These are phyloP conservation scores for Rhizophagus clarus DNA, from an alignment of 192 early-diverging fungal species.

Conservation along the genomic window DNA sequence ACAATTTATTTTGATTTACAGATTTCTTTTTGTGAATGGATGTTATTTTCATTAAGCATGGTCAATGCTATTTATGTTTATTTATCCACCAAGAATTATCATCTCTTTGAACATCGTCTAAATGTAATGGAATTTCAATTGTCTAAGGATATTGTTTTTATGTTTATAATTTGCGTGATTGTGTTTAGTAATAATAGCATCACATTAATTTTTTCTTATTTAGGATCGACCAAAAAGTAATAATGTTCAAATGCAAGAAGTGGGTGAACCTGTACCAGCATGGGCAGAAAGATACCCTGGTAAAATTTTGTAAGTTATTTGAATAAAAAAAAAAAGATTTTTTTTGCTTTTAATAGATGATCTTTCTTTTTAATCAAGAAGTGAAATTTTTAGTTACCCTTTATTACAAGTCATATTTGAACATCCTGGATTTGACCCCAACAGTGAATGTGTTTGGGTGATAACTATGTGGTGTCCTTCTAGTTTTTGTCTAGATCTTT, in stretches of 20 bases:
- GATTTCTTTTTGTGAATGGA: background rate
- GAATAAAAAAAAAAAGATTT: background rate
- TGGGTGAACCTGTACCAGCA: background rate
- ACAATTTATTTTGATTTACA: background rate
- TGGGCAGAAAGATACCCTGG: background rate
- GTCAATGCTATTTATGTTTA: constrained; percentile 7
- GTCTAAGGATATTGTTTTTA: background rate
- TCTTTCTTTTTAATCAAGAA: background rate
- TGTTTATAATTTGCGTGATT: background rate
- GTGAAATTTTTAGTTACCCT: background rate
- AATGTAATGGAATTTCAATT: background rate
- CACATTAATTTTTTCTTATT: background rate
- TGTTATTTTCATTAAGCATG: background rate
- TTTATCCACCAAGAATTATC: background rate
- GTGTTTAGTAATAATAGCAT: background rate
- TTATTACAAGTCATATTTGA: background rate
- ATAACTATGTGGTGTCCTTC: background rate
- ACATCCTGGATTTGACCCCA: background rate
- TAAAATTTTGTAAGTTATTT: background rate
- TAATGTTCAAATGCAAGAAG: constrained; percentile 8
- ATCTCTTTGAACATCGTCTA: constrained; percentile 1
- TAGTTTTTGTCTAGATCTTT: background rate
- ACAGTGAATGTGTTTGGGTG: constrained; percentile 16
- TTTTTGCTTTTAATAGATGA: background rate
- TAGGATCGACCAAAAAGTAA: constrained; percentile 4